Evolutionary conservation across 2,329 filamentous ascomycete genomes (phyloP), one percentile per base, ranked within the genome.

Genomic region (Pseudocercospora vitis): DNA sequence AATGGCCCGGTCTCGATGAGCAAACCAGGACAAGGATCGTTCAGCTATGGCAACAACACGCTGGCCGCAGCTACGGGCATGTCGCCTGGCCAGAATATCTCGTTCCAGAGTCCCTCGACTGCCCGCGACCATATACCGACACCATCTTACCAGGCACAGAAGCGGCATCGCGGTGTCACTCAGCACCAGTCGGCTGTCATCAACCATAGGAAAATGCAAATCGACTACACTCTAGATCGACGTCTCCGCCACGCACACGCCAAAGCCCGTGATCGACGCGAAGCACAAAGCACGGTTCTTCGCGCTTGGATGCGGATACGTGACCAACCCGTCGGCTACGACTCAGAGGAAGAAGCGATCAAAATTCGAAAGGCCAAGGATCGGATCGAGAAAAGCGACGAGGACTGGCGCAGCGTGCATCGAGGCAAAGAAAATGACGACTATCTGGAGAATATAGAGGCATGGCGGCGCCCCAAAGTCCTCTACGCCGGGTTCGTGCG

Each of bases 101-200:
- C 65, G 7, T 65, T 67, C 56, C 56, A 60, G 21, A 48, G 53
- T 4, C 55, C 58, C 11, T 46, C 56, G 21, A 59, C 52, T 39
- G 55, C 58, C 14, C 59, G 59, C 31, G 66, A 66, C 44, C 68
- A 70, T 42, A 57, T 68, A 9, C 66, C 68, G 2, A 71, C 66
- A 3, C 63, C 68, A 2, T 65, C 67, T 14, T 67, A 68, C 42
- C 66, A 69, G 48, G 58, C 63, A 23, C 71, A 74, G 60, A 77
- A 78, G 57, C 74, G 90, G 66, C 84, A 86, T 7, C 81, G 89
- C 1, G 88, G 88, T 2, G 82, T 89, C 0, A 94, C 89, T 0
- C 87, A 88, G 29, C 89, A 94, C 70, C 89, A 94, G 71, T 76
- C 91, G 32, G 88, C 88, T 0, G 87, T 94, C 1, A 88, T 91